Conservation (phyloP, 352 stramenopile genomes). For the Blastocystis sp. region DNA sequence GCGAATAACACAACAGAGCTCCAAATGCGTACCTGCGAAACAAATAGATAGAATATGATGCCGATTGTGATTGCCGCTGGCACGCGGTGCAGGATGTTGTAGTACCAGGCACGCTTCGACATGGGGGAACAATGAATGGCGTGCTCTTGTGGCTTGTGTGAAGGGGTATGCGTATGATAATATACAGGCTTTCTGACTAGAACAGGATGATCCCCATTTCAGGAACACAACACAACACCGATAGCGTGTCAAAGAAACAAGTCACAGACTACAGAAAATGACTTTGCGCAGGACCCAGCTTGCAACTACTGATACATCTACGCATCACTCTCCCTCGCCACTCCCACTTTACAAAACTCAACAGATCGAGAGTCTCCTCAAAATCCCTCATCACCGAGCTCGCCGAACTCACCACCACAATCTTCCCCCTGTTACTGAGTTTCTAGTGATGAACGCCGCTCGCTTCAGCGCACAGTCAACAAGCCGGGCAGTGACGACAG, state of each 20-base stretch:
- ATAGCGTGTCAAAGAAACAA: constrained; percentile 63
- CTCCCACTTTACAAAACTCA: constrained; percentile 33
- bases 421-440: constrained; percentile 25
- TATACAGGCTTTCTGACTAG: no score
- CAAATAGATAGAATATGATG: background rate
- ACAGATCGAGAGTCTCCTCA: constrained; percentile 2
- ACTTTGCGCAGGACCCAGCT: constrained; percentile 48
- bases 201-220: no score
- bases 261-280: background rate
- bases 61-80: background rate
- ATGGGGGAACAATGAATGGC: no score
- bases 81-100: background rate
- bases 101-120: background rate
- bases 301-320: constrained; percentile 37
- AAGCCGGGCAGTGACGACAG: background rate
- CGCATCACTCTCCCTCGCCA: background rate
- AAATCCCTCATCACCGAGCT: background rate
- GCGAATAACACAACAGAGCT: background rate
- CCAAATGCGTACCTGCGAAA: background rate
- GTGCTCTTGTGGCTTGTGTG: no score
- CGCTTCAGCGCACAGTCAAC: background rate
- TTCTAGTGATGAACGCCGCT: background rate
- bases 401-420: constrained; percentile 9
- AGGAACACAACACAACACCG: no score
- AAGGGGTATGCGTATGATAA: no score